phyloP scores from a whole-genome alignment of 345 rosid genomes.

The Salix dunnii region DNA sequence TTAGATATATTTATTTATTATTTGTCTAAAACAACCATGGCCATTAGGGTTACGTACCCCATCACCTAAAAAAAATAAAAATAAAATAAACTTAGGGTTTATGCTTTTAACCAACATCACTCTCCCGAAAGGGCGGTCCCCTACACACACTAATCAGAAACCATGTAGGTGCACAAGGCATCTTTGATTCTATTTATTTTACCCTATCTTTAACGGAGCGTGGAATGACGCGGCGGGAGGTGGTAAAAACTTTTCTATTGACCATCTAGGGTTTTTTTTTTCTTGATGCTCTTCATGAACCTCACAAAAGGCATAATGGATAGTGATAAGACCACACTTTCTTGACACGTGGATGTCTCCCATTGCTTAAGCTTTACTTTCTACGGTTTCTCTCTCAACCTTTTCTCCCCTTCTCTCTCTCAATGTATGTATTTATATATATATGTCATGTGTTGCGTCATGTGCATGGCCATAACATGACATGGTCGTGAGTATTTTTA shows the following conservation, averaged over 20 bases:
- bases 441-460: constrained; percentile 14
- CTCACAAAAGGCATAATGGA: constrained; percentile 34
- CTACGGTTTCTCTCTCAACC: constrained; percentile 14
- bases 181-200: constrained; percentile 13
- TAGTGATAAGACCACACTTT: constrained; percentile 64
- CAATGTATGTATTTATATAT: constrained; percentile 8
- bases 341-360: constrained; percentile 31
- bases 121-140: background rate
- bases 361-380: constrained; percentile 17
- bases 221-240: constrained; percentile 32
- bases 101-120: constrained; percentile 4
- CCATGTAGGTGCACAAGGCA: constrained; percentile 29
- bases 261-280: constrained; percentile 52
- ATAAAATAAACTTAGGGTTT: constrained; percentile 38
- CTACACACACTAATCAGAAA: constrained; percentile 22
- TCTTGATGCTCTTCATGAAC: background rate
- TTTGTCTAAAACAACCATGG: background rate
- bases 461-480: constrained; percentile 19
- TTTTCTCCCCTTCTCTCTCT: constrained; percentile 14
- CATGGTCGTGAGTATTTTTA: constrained; percentile 44
- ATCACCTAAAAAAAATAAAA: background rate
- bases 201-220: constrained; percentile 25
- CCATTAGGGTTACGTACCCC: constrained; percentile 24
- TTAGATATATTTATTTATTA: constrained; percentile 12
- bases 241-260: constrained; percentile 13